Percentiles rank a stretch among this genome's conserved stretches.
Evolutionary conservation across 768 basidiomycete genomes (phyloP).

Genomic region (Neoboletus magnificus): DNA sequence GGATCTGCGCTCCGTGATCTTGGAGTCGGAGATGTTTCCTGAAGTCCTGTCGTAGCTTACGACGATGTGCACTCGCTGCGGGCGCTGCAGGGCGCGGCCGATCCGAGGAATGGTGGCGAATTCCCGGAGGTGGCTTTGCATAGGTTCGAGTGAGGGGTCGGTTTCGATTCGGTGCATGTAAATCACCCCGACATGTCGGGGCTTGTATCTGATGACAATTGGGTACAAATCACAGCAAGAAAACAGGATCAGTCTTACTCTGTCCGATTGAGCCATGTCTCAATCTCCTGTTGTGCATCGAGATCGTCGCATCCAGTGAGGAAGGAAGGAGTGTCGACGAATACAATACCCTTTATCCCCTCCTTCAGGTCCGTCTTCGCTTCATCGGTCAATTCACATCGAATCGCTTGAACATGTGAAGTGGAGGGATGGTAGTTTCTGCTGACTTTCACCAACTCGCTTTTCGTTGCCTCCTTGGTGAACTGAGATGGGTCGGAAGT

Average conservation of each 20-base stretch:
- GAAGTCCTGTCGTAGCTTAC: constrained; percentile 13
- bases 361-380: neutral
- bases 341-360: constrained; percentile 10
- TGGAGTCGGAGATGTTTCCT: neutral
- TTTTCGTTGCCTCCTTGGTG: constrained; percentile 7
- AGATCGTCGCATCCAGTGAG: constrained; percentile 5
- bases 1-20: neutral
- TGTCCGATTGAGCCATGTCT: neutral
- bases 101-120: neutral
- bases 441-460: neutral
- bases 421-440: constrained; percentile 4
- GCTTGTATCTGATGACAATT: neutral
- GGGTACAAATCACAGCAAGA: neutral
- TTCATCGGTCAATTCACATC: constrained; percentile 12
- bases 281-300: constrained; percentile 5
- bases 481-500: constrained; percentile 8
- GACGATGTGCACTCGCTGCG: constrained; percentile 6
- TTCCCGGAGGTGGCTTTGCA: constrained; percentile 5
- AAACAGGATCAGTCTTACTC: neutral
- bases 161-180: constrained; percentile 21
- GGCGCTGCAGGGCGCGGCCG: neutral
- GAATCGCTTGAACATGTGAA: constrained; percentile 8
- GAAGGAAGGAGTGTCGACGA: constrained; percentile 24
- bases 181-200: constrained; percentile 10
- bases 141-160: constrained; percentile 4